Evolutionary conservation across 352 stramenopile species (phyloP).

Genomic region (Phytophthora multivora): DNA sequence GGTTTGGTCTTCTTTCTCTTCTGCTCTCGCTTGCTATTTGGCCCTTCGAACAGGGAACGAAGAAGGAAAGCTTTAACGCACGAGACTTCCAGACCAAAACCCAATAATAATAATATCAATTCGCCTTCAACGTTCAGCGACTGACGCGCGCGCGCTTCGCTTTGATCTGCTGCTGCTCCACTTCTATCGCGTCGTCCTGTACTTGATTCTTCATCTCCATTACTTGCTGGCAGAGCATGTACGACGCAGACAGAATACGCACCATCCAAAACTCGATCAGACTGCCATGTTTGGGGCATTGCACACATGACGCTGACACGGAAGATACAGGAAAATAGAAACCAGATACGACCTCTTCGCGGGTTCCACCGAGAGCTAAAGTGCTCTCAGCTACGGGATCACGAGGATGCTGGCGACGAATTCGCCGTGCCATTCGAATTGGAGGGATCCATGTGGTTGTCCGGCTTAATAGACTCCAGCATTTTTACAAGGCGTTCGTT

Average conservation of each 20-base stretch:
- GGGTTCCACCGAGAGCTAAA: constrained; percentile 5
- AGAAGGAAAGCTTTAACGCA: constrained; percentile 5
- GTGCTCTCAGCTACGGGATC: constrained; percentile 10
- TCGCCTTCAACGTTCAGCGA: constrained; percentile 30
- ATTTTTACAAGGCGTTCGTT: constrained; percentile 73
- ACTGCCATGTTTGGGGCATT: constrained; percentile 1
- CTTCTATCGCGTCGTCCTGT: constrained; percentile 26
- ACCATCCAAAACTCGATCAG: constrained; percentile 10
- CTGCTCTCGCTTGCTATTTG: background rate
- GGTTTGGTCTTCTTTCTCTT: constrained; percentile 10
- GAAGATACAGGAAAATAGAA: constrained; percentile 8
- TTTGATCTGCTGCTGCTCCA: constrained; percentile 27
- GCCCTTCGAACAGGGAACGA: background rate
- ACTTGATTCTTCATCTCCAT: constrained; percentile 17
- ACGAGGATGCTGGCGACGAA: constrained; percentile 38
- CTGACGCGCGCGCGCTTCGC: constrained; percentile 11
- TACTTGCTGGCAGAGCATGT: constrained; percentile 13
- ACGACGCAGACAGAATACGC: constrained; percentile 1
- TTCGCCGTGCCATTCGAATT: constrained; percentile 37
- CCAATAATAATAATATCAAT: constrained; percentile 47
- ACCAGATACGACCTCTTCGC: constrained; percentile 11
- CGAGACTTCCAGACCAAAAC: constrained; percentile 19
- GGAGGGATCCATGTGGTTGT: constrained; percentile 66
- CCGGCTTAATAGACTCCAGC: constrained; percentile 67
- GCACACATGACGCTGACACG: constrained; percentile 10